A percentile compares a stretch with the other conserved stretches of the same genome.
phyloP scores from a whole-genome alignment of 1,284 basidiomycete species.

The Tylopilus sp. region DNA sequence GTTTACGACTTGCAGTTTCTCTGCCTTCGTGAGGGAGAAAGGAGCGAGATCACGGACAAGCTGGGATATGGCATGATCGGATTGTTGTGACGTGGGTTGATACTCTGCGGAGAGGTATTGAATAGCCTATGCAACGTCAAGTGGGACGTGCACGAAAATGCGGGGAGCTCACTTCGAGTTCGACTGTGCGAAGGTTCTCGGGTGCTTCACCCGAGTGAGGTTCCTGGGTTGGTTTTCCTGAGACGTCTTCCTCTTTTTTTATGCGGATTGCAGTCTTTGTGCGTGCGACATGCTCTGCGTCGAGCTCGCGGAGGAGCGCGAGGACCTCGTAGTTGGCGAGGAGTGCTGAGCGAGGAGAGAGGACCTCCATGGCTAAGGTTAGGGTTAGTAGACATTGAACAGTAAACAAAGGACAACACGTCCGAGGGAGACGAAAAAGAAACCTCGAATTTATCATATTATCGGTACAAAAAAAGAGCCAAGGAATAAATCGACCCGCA shows the following conservation, averaged over 20 bases:
- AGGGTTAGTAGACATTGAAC: conserved; percentile 31
- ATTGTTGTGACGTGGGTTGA: conserved; percentile 78
- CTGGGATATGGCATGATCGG: conserved; percentile 68
- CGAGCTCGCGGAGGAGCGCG: conserved; percentile 79
- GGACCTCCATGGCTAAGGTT: conserved; percentile 54
- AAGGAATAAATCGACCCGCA: conserved; percentile 12
- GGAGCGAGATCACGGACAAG: conserved; percentile 76
- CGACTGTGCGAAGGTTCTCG: conserved; percentile 89
- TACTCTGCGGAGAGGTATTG: conserved; percentile 83
- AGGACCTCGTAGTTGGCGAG: conserved; percentile 92
- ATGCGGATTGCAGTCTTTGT: conserved; percentile 72
- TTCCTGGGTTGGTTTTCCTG: conserved; percentile 47
- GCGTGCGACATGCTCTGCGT: conserved; percentile 75
- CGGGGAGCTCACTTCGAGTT: conserved; percentile 79
- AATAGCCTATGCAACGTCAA: conserved; percentile 68
- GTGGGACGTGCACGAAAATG: neutral
- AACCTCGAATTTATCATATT: conserved; percentile 17
- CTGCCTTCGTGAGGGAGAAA: conserved; percentile 87
- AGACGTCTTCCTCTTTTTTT: conserved; percentile 76
- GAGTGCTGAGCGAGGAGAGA: conserved; percentile 82
- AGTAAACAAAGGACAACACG: conserved; percentile 42
- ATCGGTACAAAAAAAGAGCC: neutral
- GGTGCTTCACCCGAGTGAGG: conserved; percentile 64
- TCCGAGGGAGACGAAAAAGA: conserved; percentile 27
- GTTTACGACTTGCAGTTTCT: conserved; percentile 93